These are phyloP conservation scores for Blastomyces silverae DNA, from an alignment of 2,329 filamentous ascomycete genomes.

Conservation along the genomic window DNA sequence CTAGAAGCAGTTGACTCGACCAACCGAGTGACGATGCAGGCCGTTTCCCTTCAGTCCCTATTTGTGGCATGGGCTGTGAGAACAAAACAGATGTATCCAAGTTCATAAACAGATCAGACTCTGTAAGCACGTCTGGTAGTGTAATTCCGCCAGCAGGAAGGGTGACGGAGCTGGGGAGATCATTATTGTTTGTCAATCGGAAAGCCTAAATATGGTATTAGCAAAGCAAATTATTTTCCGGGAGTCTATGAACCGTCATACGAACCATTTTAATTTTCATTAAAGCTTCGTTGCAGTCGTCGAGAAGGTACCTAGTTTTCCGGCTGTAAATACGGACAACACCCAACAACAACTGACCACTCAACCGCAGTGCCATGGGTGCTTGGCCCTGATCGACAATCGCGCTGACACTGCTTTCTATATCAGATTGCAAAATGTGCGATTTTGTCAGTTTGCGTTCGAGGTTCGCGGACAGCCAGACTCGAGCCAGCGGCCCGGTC, in stretches of 20 bases:
- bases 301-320: conserved; percentile 90
- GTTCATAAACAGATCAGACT: conserved; percentile 83
- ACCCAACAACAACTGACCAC: conserved; percentile 86
- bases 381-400: conserved; percentile 92
- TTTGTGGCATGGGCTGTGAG: conserved; percentile 56
- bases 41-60: conserved; percentile 33
- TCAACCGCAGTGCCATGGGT: conserved; percentile 88
- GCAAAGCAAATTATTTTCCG: conserved; percentile 20
- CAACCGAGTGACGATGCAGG: conserved; percentile 45
- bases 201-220: conserved; percentile 62
- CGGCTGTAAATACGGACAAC: conserved; percentile 96
- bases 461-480: conserved; percentile 96
- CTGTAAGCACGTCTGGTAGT: conserved; percentile 85
- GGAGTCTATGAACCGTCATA: background rate
- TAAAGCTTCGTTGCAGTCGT: conserved; percentile 95
- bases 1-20: conserved; percentile 73
- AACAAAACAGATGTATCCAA: conserved; percentile 75
- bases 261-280: conserved; percentile 97
- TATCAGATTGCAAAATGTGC: conserved; percentile 88
- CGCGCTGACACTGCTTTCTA: conserved; percentile 87
- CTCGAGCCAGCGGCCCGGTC: conserved; percentile 91
- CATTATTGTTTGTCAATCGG: conserved; percentile 87
- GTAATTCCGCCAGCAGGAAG: conserved; percentile 77
- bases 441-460: conserved; percentile 98
- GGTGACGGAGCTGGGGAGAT: conserved; percentile 76